Conservation (phyloP, 1,284 basidiomycete species). For the Fomitopsis betulina region DNA sequence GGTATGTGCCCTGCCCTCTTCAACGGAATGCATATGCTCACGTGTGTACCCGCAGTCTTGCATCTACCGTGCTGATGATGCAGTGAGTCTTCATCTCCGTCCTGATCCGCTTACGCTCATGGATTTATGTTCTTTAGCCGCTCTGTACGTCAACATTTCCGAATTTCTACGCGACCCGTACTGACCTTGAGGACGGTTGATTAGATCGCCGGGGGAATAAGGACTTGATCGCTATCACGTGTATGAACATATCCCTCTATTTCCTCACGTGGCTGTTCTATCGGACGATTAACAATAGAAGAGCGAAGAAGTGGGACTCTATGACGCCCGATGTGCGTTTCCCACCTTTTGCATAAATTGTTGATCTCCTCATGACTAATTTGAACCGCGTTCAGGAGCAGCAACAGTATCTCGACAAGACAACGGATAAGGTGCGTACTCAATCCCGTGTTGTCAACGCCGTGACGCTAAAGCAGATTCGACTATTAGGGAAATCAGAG, state of each 20-base stretch:
- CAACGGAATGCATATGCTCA: neutral
- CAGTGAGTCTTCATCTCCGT: constrained; percentile 10
- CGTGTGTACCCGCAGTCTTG: constrained; percentile 20
- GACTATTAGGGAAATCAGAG: constrained; percentile 40
- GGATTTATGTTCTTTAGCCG: constrained; percentile 24
- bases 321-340: constrained; percentile 45
- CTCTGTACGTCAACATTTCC: constrained; percentile 36
- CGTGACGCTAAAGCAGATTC: neutral
- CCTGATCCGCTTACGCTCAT: neutral
- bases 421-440: constrained; percentile 38
- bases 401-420: constrained; percentile 50
- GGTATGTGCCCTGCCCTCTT: constrained; percentile 27
- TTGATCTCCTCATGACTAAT: neutral
- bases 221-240: constrained; percentile 30
- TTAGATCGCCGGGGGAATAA: constrained; percentile 38
- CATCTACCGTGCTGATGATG: constrained; percentile 31
- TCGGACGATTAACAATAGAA: constrained; percentile 42
- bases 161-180: neutral
- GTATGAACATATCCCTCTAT: constrained; percentile 43
- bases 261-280: constrained; percentile 52
- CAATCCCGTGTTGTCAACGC: neutral
- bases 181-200: neutral
- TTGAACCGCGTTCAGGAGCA: constrained; percentile 37
- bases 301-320: constrained; percentile 48
- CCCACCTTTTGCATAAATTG: too few relatives aligned